Percentiles rank a stretch among this genome's conserved stretches.
Evolutionary conservation across 371 early-diverging fungal genomes (phyloP).

Genomic region (Mucor saturninus): DNA sequence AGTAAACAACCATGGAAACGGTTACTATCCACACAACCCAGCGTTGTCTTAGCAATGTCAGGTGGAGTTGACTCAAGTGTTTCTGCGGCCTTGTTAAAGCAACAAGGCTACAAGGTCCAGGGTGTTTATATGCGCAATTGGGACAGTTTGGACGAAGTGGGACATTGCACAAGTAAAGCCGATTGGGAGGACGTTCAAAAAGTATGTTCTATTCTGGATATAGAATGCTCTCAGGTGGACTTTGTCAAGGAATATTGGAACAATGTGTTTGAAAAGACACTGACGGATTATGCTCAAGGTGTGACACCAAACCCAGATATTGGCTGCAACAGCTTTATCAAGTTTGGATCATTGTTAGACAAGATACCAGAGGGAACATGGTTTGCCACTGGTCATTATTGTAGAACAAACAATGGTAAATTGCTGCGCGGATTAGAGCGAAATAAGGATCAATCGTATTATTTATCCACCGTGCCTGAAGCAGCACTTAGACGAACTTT

Average conservation of each 20-base stretch:
- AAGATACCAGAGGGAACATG: slow-evolving; percentile 50
- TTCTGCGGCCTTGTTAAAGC: slow-evolving; percentile 32
- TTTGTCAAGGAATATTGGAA: slow-evolving; percentile 93
- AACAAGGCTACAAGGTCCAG: slow-evolving; percentile 64
- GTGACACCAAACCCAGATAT: slow-evolving; percentile 95
- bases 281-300: slow-evolving; percentile 74
- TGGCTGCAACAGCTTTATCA: slow-evolving; percentile 87
- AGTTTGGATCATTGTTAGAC: slow-evolving; percentile 85
- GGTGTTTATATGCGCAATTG: slow-evolving; percentile 96
- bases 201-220: slow-evolving; percentile 68
- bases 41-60: slow-evolving; percentile 79
- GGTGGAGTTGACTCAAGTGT: slow-evolving; percentile 95
- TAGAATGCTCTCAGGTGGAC: slow-evolving; percentile 73
- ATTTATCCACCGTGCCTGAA: slow-evolving; percentile 73
- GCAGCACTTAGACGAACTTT: slow-evolving; percentile 59
- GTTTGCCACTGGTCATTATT: slow-evolving; percentile 94
- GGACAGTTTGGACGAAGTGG: slow-evolving; percentile 84
- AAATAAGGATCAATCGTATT: slow-evolving; percentile 93
- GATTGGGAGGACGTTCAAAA: slow-evolving; percentile 88
- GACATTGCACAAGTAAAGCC: slow-evolving; percentile 76
- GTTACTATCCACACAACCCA: slow-evolving; percentile 4
- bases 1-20: not conserved
- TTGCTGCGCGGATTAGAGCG: slow-evolving; percentile 65
- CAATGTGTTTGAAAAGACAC: slow-evolving; percentile 78
- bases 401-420: slow-evolving; percentile 43